Evolutionary conservation across 805 yeast genomes (phyloP).

Genomic region (Teunomyces cretensis): DNA sequence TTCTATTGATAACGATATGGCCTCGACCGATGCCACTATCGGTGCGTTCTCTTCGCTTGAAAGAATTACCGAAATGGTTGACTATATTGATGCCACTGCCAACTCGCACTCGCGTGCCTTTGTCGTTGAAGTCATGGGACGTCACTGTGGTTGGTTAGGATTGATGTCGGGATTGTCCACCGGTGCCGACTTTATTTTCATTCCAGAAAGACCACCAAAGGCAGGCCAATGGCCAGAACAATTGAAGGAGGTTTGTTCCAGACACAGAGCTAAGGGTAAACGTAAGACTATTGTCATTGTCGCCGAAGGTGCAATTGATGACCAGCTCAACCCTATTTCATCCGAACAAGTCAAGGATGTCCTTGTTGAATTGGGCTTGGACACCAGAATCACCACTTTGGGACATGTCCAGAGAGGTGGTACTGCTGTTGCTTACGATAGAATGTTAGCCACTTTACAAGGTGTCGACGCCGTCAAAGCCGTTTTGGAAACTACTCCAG

Average conservation of each 20-base stretch:
- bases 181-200: slow-evolving; percentile 77
- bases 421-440: slow-evolving; percentile 72
- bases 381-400: slow-evolving; percentile 73
- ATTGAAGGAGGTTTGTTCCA: slow-evolving; percentile 58
- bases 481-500: slow-evolving; percentile 64
- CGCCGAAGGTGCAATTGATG: slow-evolving; percentile 81
- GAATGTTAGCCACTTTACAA: slow-evolving; percentile 72
- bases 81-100: slow-evolving; percentile 83
- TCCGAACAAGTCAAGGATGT: slow-evolving; percentile 65
- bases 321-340: slow-evolving; percentile 65
- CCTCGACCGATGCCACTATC: slow-evolving; percentile 80
- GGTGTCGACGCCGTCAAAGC: slow-evolving; percentile 83
- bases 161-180: slow-evolving; percentile 78
- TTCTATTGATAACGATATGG: slow-evolving; percentile 83
- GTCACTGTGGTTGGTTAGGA: slow-evolving; percentile 89
- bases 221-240: slow-evolving; percentile 65
- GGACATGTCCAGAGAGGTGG: slow-evolving; percentile 89
- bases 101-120: slow-evolving; percentile 81
- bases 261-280: slow-evolving; percentile 71
- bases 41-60: slow-evolving; percentile 80
- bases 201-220: slow-evolving; percentile 76
- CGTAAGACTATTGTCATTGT: slow-evolving; percentile 78
- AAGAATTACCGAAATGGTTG: slow-evolving; percentile 71
- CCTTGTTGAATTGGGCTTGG: slow-evolving; percentile 66
- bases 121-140: slow-evolving; percentile 85